Percentiles rank a stretch among this genome's conserved stretches.
These are phyloP conservation scores for Vaccinium myrtillus DNA, from an alignment of 148 eudicot species.

Conservation along the genomic window DNA sequence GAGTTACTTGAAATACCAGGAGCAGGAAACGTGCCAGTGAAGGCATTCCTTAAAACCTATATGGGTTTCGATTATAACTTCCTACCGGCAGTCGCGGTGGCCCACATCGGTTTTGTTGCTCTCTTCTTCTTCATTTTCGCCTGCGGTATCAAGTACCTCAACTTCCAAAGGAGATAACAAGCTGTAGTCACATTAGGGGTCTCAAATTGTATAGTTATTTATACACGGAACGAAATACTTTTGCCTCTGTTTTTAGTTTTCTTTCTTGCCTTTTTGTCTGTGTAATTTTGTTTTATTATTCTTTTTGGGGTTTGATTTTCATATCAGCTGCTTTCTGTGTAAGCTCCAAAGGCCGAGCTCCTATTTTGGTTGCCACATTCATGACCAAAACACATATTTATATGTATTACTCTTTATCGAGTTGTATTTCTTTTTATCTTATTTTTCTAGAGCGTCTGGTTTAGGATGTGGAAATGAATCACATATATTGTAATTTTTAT, in stretches of 20 bases:
- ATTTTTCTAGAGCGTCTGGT: too few species aligned
- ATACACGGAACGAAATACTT: neutral
- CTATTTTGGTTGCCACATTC: too few species aligned
- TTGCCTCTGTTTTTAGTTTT: neutral
- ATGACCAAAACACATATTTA: too few species aligned
- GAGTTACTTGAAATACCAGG: constrained; percentile 20
- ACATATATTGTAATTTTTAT: too few species aligned
- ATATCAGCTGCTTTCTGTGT: neutral
- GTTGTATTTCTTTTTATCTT: too few species aligned
- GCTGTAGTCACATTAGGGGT: neutral
- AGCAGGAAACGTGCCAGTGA: constrained; percentile 15
- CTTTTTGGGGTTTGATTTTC: neutral
- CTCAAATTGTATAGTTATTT: neutral
- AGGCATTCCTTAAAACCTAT: constrained; percentile 19
- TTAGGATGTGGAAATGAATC: too few species aligned
- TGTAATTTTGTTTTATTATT: neutral
- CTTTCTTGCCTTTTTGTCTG: neutral
- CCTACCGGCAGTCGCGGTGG: constrained; percentile 29
- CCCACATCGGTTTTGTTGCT: constrained; percentile 36
- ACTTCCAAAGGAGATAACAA: constrained; percentile 41
- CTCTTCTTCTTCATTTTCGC: constrained; percentile 36
- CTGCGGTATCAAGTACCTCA: constrained; percentile 38
- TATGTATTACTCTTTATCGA: too few species aligned
- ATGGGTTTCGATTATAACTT: constrained; percentile 36
- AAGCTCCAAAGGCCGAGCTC: too few species aligned